Base-by-base conservation (phyloP, 2,329 filamentous ascomycete genomes). In the Trichophyton benhamiae region DNA sequence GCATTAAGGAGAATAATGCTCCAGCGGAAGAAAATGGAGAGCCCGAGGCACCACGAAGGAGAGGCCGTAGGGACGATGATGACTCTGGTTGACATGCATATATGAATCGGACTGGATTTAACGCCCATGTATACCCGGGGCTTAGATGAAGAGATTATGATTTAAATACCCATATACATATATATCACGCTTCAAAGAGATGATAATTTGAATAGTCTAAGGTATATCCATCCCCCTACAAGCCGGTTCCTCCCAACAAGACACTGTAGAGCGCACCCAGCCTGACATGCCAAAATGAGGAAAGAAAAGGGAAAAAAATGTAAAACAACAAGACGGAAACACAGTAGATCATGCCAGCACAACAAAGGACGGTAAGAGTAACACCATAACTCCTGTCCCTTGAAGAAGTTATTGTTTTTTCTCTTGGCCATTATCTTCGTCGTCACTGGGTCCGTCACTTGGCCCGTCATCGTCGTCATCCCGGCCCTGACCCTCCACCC, bases 1-100 rank as follows among this genome's bases (percentile, higher is more conserved):
- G 83, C 4, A 74, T 87, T 58, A 70, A 72, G 44, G 66, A 55
- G 36, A 52, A 17, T 4, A 44, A 9, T 13, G 58, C 25, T 42
- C 30, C 22, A 27, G 62, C 58, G n/a, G 42, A 52, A 13, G 60
- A 17, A 33, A 25, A 11, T 3, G 49, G 44, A 13, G 57, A 53
- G 25, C 48, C 30, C 20, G 49, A 38, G 11, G 20, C 42, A 11
- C 36, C 42, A 22, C 38, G 49, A 53, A 25, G 48, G 33, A 60
- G 60, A 27, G 52, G 60, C n/a, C 30, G 17, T 38, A n/a, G 20
- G 27, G 27, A 5, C 58, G 46, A 52, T 9, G 48, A 63, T 44
- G 46, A 62, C 58, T 42, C 52, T 59, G 61, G 38, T n/a, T 48
- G 52, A 57, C 55, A 27, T 17, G 46, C n/a, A 22, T 11, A 4